Base-by-base conservation (phyloP, 1,284 basidiomycete species). In the Leccinum subrobustum region DNA sequence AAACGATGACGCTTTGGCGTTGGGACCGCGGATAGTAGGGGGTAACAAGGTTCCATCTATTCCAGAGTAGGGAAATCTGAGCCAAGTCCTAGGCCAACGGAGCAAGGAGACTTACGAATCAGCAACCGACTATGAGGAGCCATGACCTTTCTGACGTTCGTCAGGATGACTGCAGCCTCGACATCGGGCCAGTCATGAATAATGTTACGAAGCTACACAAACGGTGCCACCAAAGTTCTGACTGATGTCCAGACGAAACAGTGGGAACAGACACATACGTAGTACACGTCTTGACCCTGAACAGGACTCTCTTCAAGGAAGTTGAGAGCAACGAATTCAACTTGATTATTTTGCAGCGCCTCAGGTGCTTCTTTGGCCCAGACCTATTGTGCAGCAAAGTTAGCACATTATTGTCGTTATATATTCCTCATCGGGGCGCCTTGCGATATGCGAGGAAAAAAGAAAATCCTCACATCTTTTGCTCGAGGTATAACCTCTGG, bases 241-340 rank as follows among this genome's bases (percentile, higher is more conserved):
- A 54, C 27, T 6, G 2, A 20, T 51, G 27, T 25, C 20, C 11
- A 6, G 4, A 14, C 2, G 11, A 47, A 20, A 20, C 11, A 14
- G 44, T 18, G 18, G 8, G 33, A 33, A 44, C 16, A 6, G 4
- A 50, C 9, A 47, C 6, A 70, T 56, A 82, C 81, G 64, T 81
- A 81, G 64, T 82, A 83, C 11, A 79, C 71, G 55, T 83, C 77
- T 37, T 76, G 76, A 1, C 70, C 75, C 20, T 67, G 60, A 16
- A 79, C 73, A 1, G 81, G 80, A 14, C 71, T 61, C 47, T 76
- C 75, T 42, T 68, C 67, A 39, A 84, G 77, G 67, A 82, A 83
- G 63, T 84, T 76, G 18, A 83, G 65, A 2, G 75, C 61, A 20
- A 75, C 65, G 52, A 82, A 78, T 27, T 75, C 63, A 5, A 82